Conservation (phyloP, 2,329 filamentous ascomycete genomes). For the Colletotrichum liriopes region DNA sequence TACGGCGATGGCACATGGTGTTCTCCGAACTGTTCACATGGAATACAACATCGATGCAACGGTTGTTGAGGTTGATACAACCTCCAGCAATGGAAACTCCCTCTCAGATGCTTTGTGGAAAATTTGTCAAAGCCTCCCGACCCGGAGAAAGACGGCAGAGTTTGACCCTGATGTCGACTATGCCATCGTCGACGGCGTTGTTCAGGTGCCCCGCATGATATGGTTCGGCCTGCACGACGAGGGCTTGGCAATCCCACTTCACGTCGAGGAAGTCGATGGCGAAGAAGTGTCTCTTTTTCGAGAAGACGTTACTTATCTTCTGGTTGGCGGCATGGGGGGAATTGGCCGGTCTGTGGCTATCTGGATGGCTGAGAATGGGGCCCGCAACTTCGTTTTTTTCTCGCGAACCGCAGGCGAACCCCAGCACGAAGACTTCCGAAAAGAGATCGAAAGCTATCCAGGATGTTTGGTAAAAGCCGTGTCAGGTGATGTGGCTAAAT, state of each 20-base stretch:
- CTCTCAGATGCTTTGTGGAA: neutral
- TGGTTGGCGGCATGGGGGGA: constrained; percentile 53
- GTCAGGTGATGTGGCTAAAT: neutral
- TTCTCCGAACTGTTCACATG: constrained; percentile 49
- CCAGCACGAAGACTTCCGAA: constrained; percentile 32
- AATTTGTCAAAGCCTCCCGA: constrained; percentile 1
- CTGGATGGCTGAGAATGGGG: constrained; percentile 52
- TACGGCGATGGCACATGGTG: constrained; percentile 50
- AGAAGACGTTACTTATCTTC: constrained; percentile 45
- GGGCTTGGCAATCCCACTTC: neutral
- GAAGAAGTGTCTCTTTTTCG: constrained; percentile 37
- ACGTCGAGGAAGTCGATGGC: neutral
- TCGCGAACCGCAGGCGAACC: constrained; percentile 45
- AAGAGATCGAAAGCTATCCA: constrained; percentile 44
- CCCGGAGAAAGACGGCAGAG: constrained; percentile 18
- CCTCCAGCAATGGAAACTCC: no score
- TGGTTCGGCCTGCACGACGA: constrained; percentile 32
- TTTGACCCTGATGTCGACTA: constrained; percentile 52
- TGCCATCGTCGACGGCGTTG: constrained; percentile 47
- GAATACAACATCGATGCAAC: constrained; percentile 49
- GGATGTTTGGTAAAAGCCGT: neutral
- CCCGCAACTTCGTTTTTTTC: constrained; percentile 48
- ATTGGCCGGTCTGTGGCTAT: constrained; percentile 49
- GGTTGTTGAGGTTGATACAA: constrained; percentile 11
- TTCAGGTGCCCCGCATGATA: constrained; percentile 47